Conservation (phyloP, 2,329 filamentous ascomycete species). For the Coleophoma eucalyptorum region DNA sequence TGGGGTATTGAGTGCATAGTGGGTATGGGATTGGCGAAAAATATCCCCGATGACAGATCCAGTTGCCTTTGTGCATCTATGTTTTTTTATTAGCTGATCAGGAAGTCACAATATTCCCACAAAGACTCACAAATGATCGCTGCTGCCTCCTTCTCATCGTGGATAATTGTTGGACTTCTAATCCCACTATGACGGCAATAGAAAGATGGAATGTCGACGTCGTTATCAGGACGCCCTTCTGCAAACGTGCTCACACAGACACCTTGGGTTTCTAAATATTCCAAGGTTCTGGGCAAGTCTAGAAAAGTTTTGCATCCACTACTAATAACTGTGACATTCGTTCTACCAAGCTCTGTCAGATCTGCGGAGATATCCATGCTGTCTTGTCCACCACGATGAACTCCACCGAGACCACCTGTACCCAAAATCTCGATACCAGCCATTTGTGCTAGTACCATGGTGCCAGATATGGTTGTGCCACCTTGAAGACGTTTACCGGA, state of each 20-base stretch:
- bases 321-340: constrained; percentile 81
- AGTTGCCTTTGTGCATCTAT: constrained; percentile 69
- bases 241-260: constrained; percentile 87
- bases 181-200: constrained; percentile 85
- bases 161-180: constrained; percentile 71
- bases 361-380: constrained; percentile 95
- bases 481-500: constrained; percentile 70
- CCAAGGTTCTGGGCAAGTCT: constrained; percentile 84
- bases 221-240: constrained; percentile 62
- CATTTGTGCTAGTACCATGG: constrained; percentile 82
- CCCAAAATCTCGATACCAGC: constrained; percentile 92
- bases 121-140: constrained; percentile 67
- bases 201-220: constrained; percentile 87
- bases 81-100: constrained; percentile 7
- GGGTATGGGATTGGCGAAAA: constrained; percentile 82
- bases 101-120: neutral
- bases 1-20: constrained; percentile 55
- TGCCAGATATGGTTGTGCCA: constrained; percentile 89
- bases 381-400: constrained; percentile 82
- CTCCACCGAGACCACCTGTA: constrained; percentile 90
- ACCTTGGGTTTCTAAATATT: constrained; percentile 68
- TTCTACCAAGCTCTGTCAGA: constrained; percentile 87
- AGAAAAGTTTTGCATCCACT: constrained; percentile 96
- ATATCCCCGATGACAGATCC: constrained; percentile 62
- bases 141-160: constrained; percentile 77